Conservation (phyloP, 345 rosid genomes). For the Salix arbutifolia region DNA sequence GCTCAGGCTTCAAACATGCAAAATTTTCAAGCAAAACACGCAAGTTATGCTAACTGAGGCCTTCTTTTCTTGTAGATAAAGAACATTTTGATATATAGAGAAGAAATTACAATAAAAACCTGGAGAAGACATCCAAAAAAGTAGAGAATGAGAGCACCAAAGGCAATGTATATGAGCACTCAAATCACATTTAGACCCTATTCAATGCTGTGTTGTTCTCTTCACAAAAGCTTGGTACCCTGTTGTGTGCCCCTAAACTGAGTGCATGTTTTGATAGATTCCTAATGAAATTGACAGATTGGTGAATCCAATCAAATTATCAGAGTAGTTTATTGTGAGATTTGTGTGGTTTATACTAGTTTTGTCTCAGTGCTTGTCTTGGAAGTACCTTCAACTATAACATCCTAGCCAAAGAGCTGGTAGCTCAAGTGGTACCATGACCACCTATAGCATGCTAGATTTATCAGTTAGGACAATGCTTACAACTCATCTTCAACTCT, state of each 20-base stretch:
- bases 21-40: background rate
- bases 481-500: background rate
- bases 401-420: background rate
- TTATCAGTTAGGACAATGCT: background rate
- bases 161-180: background rate
- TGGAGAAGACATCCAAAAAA: background rate
- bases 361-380: background rate
- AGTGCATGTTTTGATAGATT: background rate
- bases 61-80: background rate
- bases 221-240: background rate
- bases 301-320: background rate
- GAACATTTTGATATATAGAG: background rate
- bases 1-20: background rate
- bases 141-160: background rate
- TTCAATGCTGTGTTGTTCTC: background rate
- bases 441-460: background rate
- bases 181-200: background rate
- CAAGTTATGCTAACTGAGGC: background rate
- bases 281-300: background rate
- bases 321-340: background rate
- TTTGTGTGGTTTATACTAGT: background rate
- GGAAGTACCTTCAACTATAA: background rate
- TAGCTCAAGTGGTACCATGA: no score
- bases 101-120: no score
- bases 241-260: background rate